These are phyloP conservation scores for Populus pruinosa DNA, from an alignment of 345 rosid genomes.

Conservation along the genomic window DNA sequence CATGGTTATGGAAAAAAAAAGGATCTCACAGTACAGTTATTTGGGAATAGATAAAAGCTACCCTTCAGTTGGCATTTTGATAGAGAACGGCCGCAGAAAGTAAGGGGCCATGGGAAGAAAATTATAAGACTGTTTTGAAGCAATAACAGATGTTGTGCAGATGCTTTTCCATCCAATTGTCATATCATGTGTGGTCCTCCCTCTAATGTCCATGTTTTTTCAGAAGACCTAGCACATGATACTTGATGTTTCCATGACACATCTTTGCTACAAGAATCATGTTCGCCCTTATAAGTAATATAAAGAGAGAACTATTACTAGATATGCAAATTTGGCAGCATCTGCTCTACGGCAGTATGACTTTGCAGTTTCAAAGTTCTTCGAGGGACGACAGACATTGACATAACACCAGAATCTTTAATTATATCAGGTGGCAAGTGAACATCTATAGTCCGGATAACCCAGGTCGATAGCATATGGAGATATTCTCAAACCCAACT, in stretches of 20 bases:
- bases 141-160: not conserved
- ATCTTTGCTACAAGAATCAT: too few relatives aligned
- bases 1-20: not conserved
- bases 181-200: not conserved
- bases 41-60: not conserved
- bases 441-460: not conserved
- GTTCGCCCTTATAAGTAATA: too few relatives aligned
- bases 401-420: slow-evolving; percentile 6
- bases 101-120: not conserved
- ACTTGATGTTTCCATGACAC: not conserved
- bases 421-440: not conserved
- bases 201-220: not conserved
- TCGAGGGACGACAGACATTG: not conserved
- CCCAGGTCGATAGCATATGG: not conserved
- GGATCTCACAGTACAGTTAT: not conserved
- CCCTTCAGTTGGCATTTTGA: not conserved
- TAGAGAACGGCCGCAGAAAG: not conserved
- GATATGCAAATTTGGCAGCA: not conserved
- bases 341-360: not conserved
- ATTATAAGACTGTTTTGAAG: not conserved
- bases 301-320: not conserved
- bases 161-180: not conserved
- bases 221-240: not conserved
- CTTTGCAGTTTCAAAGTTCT: not conserved
- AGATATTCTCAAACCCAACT: not conserved